Evolutionary conservation across 2,329 filamentous ascomycete genomes (phyloP).

Genomic region (Talaromyces pinophilus): DNA sequence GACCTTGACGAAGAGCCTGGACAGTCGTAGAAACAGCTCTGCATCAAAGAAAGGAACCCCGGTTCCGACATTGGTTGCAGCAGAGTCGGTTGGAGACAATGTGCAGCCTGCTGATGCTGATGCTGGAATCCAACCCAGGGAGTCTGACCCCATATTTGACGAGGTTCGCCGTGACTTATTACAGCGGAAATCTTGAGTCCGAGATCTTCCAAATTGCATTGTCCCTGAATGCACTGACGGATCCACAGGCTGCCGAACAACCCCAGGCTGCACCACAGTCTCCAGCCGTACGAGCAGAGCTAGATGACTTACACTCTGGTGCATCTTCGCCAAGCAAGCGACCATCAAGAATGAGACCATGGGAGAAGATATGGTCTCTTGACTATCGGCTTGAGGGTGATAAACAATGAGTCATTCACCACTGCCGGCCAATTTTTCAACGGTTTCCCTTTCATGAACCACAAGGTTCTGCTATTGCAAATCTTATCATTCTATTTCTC

Average conservation of each 20-base stretch:
- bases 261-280: constrained; percentile 6
- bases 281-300: constrained; percentile 9
- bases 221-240: constrained; percentile 18
- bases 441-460: not conserved
- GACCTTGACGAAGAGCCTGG: constrained; percentile 81
- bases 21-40: constrained; percentile 86
- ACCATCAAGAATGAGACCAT: constrained; percentile 20
- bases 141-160: constrained; percentile 46
- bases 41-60: constrained; percentile 71
- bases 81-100: constrained; percentile 40
- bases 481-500: not conserved
- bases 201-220: constrained; percentile 14
- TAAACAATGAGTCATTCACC: constrained; percentile 14
- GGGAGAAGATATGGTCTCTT: constrained; percentile 24
- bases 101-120: constrained; percentile 41
- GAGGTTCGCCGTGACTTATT: constrained; percentile 53
- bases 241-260: constrained; percentile 19
- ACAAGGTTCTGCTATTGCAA: not conserved
- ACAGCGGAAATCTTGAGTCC: constrained; percentile 42
- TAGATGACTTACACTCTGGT: constrained; percentile 3
- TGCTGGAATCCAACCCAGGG: constrained; percentile 37
- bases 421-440: not conserved
- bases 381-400: constrained; percentile 21
- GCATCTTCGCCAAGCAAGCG: constrained; percentile 20
- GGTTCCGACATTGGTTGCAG: constrained; percentile 33